Percentiles rank a stretch among this genome's conserved stretches.
These are phyloP conservation scores for Linnemannia exigua DNA, from an alignment of 192 early-diverging fungal genomes.

Conservation along the genomic window DNA sequence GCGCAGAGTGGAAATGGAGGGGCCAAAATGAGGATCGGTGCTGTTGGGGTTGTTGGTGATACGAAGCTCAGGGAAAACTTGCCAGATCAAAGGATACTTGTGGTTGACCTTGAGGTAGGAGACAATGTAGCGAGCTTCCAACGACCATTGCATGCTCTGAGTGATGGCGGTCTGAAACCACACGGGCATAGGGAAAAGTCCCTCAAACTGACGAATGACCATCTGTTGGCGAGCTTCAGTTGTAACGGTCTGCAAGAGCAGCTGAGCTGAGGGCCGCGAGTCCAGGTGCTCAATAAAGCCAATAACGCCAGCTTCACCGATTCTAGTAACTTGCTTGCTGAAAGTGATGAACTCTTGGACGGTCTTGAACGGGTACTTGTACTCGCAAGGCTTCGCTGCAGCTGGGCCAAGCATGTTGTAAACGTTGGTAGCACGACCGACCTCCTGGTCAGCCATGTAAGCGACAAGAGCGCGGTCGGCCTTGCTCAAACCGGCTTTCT, in stretches of 20 bases:
- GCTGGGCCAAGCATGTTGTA: constrained; percentile 47
- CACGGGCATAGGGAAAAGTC: constrained; percentile 53
- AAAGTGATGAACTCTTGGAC: constrained; percentile 21
- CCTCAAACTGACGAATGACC: constrained; percentile 55
- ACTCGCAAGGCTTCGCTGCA: constrained; percentile 6
- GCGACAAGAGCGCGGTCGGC: constrained; percentile 40
- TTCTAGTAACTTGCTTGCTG: constrained; percentile 24
- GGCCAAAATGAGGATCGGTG: constrained; percentile 22
- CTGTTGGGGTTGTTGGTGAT: constrained; percentile 45
- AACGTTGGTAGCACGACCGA: constrained; percentile 42
- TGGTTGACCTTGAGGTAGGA: constrained; percentile 38
- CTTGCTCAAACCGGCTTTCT: constrained; percentile 29
- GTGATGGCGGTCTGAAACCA: constrained; percentile 54
- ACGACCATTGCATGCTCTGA: constrained; percentile 49
- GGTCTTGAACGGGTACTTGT: constrained; percentile 24
- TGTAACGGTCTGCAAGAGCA: constrained; percentile 40
- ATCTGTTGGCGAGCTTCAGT: constrained; percentile 56
- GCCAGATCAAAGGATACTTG: constrained; percentile 35
- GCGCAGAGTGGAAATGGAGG: constrained; percentile 13
- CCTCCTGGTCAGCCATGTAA: constrained; percentile 56
- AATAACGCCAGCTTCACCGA: constrained; percentile 51
- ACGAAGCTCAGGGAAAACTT: constrained; percentile 41
- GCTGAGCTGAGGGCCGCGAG: constrained; percentile 30
- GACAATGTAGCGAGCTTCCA: constrained; percentile 45
- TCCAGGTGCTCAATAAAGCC: constrained; percentile 55